Percentiles rank a stretch among this genome's conserved stretches.
phyloP scores from a whole-genome alignment of 2,329 filamentous ascomycete species.

The Daldinia sp. region DNA sequence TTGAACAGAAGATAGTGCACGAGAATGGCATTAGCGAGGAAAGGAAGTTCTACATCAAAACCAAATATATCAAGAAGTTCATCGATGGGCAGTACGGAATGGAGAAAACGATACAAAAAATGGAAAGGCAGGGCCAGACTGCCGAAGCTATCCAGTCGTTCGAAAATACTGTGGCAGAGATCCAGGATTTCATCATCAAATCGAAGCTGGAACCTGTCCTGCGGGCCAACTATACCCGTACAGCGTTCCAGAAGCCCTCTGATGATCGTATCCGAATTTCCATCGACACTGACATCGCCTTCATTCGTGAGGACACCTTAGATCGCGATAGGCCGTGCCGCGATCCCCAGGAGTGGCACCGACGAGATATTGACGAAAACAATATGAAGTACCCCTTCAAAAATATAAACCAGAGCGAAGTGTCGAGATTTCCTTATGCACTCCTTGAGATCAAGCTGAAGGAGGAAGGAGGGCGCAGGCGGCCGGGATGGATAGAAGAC shows the following conservation, averaged over 20 bases:
- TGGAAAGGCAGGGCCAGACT: conserved; percentile 80
- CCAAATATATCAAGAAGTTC: conserved; percentile 91
- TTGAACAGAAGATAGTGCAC: conserved; percentile 90
- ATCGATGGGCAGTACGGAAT: conserved; percentile 89
- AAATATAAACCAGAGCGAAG: conserved; percentile 88
- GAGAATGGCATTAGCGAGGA: conserved; percentile 83
- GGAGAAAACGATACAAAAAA: conserved; percentile 90
- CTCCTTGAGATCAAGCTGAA: conserved; percentile 93
- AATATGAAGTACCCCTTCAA: conserved; percentile 89
- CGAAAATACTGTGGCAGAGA: conserved; percentile 77
- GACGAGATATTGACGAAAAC: conserved; percentile 85
- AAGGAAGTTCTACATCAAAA: conserved; percentile 85
- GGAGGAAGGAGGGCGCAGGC: conserved; percentile 73
- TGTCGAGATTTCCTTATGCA: conserved; percentile 90
- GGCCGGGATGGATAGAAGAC: conserved; percentile 88
- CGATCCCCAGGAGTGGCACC: conserved; percentile 90
- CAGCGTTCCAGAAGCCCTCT: conserved; percentile 94
- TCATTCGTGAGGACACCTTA: conserved; percentile 83
- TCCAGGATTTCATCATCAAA: conserved; percentile 83
- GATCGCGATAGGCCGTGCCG: conserved; percentile 88
- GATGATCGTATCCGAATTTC: conserved; percentile 92
- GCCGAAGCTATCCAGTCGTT: conserved; percentile 75
- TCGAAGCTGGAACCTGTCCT: conserved; percentile 85
- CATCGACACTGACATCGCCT: conserved; percentile 90
- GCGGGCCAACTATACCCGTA: conserved; percentile 92